These are phyloP conservation scores for Piloderma croceum DNA, from an alignment of 768 basidiomycete genomes.

Conservation along the genomic window DNA sequence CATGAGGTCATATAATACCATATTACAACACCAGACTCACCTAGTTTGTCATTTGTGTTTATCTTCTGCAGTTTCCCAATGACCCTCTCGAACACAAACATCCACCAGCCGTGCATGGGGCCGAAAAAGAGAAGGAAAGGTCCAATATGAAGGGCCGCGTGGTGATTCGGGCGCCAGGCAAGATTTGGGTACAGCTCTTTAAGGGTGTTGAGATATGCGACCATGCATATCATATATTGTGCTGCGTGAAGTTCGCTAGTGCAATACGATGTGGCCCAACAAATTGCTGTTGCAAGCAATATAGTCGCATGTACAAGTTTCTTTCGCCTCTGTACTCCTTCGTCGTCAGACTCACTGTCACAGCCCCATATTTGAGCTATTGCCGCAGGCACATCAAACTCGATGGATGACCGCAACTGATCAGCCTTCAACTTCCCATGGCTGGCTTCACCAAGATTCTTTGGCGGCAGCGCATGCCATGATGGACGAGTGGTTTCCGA, in stretches of 20 bases:
- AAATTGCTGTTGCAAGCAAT: too few relatives aligned
- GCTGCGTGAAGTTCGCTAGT: too few relatives aligned
- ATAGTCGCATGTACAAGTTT: too few relatives aligned
- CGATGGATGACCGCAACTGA: too few relatives aligned
- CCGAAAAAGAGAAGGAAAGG: conserved; percentile 24
- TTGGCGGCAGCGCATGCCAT: conserved; percentile 11
- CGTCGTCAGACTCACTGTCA: too few relatives aligned
- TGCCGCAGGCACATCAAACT: too few relatives aligned
- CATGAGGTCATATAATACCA: too few relatives aligned
- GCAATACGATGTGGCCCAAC: too few relatives aligned
- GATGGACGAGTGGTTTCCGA: conserved; percentile 9
- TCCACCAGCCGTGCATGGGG: conserved; percentile 16
- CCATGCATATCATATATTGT: too few relatives aligned
- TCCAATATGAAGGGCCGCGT: conserved; percentile 27
- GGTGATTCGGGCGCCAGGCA: conserved; percentile 24
- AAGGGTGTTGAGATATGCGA: too few relatives aligned
- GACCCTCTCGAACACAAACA: conserved; percentile 11
- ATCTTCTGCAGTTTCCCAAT: conserved; percentile 14
- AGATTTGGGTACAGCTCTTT: conserved; percentile 18
- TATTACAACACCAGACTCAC: conserved; percentile 7
- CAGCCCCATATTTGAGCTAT: too few relatives aligned
- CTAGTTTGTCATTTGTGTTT: conserved; percentile 16
- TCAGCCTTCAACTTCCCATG: conserved; percentile 18
- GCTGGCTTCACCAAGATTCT: conserved; percentile 14
- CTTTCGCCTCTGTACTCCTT: too few relatives aligned